phyloP scores from a whole-genome alignment of 257 asterid genomes.

The Eucommia ulmoides region DNA sequence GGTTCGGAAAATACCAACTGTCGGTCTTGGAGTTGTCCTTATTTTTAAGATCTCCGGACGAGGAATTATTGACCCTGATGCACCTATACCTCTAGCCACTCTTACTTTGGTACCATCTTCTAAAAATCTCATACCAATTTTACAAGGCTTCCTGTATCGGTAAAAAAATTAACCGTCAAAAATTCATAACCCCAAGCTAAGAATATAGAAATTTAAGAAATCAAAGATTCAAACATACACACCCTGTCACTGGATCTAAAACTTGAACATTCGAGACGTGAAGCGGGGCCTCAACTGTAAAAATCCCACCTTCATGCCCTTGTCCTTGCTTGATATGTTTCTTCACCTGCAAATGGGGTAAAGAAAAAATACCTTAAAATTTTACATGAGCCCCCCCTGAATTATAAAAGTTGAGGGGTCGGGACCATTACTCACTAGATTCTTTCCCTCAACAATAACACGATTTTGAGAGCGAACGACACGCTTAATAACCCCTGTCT shows the following conservation, averaged over 20 bases:
- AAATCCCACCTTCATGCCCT: constrained; percentile 97
- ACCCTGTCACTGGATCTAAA: constrained; percentile 90
- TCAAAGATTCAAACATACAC: constrained; percentile 8
- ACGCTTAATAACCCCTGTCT: constrained; percentile 67
- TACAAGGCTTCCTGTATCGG: constrained; percentile 60
- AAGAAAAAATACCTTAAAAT: background rate
- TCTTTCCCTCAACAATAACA: constrained; percentile 87
- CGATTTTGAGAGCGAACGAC: constrained; percentile 85
- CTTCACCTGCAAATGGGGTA: constrained; percentile 43
- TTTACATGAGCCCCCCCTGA: background rate
- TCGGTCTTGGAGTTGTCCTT: constrained; percentile 80
- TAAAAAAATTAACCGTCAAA: background rate
- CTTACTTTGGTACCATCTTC: constrained; percentile 87
- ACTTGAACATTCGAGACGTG: constrained; percentile 90
- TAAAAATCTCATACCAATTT: constrained; percentile 64
- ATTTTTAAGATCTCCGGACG: constrained; percentile 85
- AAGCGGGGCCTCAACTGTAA: constrained; percentile 90
- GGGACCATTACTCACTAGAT: constrained; percentile 41
- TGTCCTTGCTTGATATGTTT: constrained; percentile 96
- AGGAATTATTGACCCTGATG: constrained; percentile 81
- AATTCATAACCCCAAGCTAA: background rate
- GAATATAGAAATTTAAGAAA: background rate
- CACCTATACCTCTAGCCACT: constrained; percentile 77
- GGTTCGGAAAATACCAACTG: constrained; percentile 42
- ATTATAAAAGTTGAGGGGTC: background rate